Conservation (phyloP, 2,329 filamentous ascomycete species). For the Pseudogymnoascus sp. region DNA sequence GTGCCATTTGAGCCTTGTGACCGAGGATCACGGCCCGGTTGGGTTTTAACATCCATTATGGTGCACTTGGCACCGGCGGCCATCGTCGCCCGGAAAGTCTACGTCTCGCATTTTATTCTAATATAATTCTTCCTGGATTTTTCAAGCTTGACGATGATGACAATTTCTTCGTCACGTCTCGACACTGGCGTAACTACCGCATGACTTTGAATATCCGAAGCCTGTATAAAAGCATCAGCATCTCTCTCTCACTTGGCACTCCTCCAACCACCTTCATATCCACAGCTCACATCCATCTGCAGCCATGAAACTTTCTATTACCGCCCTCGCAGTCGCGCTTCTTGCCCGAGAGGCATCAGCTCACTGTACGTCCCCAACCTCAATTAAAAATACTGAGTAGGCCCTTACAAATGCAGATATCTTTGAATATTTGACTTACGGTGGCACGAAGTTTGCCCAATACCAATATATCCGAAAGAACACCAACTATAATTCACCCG, state of each 20-base stretch:
- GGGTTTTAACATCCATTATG: not conserved
- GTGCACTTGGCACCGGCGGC: not conserved
- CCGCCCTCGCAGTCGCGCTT: not conserved
- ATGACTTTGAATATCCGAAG: not conserved
- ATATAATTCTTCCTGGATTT: not conserved
- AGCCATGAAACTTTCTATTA: not conserved
- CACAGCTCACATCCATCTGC: not conserved
- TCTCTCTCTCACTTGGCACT: not conserved
- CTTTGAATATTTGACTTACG: constrained; percentile 9
- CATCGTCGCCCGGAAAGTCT: not conserved
- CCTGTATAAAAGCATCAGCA: not conserved
- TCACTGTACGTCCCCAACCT: not conserved
- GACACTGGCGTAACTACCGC: not conserved
- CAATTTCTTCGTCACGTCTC: not conserved
- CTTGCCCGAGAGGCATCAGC: constrained; percentile 3
- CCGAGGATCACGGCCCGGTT: constrained; percentile 2
- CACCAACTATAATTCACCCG: constrained; percentile 38
- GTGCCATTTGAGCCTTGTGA: not conserved
- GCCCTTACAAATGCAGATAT: not conserved
- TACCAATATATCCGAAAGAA: constrained; percentile 34
- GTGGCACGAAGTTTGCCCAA: constrained; percentile 8
- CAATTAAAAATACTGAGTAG: not conserved
- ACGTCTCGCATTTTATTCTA: not conserved
- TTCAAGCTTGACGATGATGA: not conserved
- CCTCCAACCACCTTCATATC: not conserved